Base-by-base conservation (phyloP, 441 rosid species). In the Breynia disticha region DNA sequence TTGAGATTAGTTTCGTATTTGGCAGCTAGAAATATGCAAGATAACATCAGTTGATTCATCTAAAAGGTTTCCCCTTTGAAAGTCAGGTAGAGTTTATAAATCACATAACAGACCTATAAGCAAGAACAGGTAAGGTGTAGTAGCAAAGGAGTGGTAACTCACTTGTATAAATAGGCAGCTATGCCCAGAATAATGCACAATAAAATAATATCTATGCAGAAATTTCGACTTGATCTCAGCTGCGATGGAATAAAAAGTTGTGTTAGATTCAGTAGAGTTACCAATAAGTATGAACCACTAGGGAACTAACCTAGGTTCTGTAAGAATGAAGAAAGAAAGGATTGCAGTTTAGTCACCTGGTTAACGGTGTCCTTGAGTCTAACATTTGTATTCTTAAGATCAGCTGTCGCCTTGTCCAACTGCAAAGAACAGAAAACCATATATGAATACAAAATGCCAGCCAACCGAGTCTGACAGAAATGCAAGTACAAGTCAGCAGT, bases 91-190 rank as follows among this genome's bases (percentile, higher is more conserved):
- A n/a, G n/a, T n/a, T n/a, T n/a, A n/a, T n/a, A n/a, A n/a, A n/a
- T n/a, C n/a, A n/a, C n/a, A n/a, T n/a, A 24, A 24, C 3, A 24
- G 7, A 7, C 32, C 32, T 24, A 24, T 24, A 24, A 2, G 32
- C 32, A 24, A 3, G 7, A 24, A 24, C 7, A 24, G 32, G 32
- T 7, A 2, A 24, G 32, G 7, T 24, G 11, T 24, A 50, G 54
- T 16, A 21, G 54, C 46, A 20, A 70, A 54, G 28, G 20, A 52
- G 52, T 16, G 57, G 54, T 46, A 67, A 55, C 91, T 81, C 78
- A 88, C 98, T 91, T 86, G 95, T 88, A 88, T 38, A 93, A 62
- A 67, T 91, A 93, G 63, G 98, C 97, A 49, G 97, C 97, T 13
- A 88, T 84, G 32, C 97, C 95, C 48, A 93, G 71, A 50, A 93